A percentile compares a stretch with the other conserved stretches of the same genome.
phyloP scores from a whole-genome alignment of 2,329 filamentous ascomycete species.

The Phymatotrichopsis omnivora region DNA sequence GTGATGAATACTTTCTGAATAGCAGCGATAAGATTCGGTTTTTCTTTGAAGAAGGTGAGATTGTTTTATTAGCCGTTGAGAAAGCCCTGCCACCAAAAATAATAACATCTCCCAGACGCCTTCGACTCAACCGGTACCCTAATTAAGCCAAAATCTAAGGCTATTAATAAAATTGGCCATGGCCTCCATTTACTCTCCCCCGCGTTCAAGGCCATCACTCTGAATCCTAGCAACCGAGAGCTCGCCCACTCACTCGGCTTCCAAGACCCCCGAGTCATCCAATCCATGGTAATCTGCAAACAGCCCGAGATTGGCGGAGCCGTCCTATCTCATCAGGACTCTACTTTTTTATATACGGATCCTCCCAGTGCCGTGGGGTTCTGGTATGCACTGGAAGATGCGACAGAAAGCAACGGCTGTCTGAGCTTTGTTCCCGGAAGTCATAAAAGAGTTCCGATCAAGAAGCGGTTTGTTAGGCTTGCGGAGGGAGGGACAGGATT shows the following conservation, averaged over 20 bases:
- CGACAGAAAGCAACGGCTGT: slow-evolving; percentile 75
- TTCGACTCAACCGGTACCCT: slow-evolving; percentile 58
- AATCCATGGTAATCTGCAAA: slow-evolving; percentile 98
- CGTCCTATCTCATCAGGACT: slow-evolving; percentile 86
- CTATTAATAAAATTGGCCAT: slow-evolving; percentile 86
- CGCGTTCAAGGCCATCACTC: slow-evolving; percentile 50
- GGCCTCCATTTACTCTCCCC: slow-evolving; percentile 59
- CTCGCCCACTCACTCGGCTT: slow-evolving; percentile 66
- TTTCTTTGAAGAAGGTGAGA: slow-evolving; percentile 75
- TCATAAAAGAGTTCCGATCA: slow-evolving; percentile 62
- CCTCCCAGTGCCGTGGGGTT: slow-evolving; percentile 85
- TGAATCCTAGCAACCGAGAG: slow-evolving; percentile 46
- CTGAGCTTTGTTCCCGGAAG: slow-evolving; percentile 76
- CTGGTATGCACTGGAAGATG: slow-evolving; percentile 96
- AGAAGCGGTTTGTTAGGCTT: slow-evolving; percentile 64
- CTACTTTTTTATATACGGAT: slow-evolving; percentile 81
- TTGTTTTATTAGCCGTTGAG: background rate
- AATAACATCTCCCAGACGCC: slow-evolving; percentile 48
- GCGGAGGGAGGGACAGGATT: slow-evolving; percentile 53
- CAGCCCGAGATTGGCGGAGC: slow-evolving; percentile 91
- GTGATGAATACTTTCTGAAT: slow-evolving; percentile 85
- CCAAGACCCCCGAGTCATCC: slow-evolving; percentile 63
- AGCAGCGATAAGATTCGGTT: slow-evolving; percentile 89
- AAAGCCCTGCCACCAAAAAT: background rate
- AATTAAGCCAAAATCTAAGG: slow-evolving; percentile 65